A percentile compares a stretch with the other conserved stretches of the same genome.
phyloP scores from a whole-genome alignment of 2,329 filamentous ascomycete genomes.

The Fusarium agapanthi region DNA sequence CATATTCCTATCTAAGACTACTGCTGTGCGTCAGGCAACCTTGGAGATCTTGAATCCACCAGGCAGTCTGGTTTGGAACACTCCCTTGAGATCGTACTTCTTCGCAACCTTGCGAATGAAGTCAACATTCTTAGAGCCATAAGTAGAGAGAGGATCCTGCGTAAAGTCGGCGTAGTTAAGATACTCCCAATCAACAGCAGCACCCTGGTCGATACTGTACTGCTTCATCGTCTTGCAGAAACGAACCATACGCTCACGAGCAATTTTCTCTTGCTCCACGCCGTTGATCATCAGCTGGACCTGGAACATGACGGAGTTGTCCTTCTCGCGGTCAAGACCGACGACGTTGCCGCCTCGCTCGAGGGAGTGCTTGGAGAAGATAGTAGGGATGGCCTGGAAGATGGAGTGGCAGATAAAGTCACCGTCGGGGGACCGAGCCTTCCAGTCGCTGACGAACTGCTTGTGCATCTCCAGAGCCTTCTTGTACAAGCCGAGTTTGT shows the following conservation, averaged over 20 bases:
- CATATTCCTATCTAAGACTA: neutral
- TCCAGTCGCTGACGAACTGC: constrained; percentile 10
- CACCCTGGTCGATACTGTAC: neutral
- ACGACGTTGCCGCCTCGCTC: constrained; percentile 7
- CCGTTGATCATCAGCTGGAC: constrained; percentile 11
- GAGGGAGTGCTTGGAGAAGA: constrained; percentile 10
- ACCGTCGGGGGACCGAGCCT: neutral
- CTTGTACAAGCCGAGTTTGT: neutral
- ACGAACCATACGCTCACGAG: constrained; percentile 8
- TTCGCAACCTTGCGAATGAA: neutral
- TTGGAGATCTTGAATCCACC: constrained; percentile 14
- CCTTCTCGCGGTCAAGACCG: constrained; percentile 2
- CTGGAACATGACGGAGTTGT: constrained; percentile 12
- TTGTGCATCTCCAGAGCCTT: constrained; percentile 4
- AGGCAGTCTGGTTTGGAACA: neutral
- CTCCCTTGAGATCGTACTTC: neutral
- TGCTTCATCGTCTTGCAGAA: constrained; percentile 4
- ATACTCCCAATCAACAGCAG: constrained; percentile 9
- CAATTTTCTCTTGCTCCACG: constrained; percentile 6
- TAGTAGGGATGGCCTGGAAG: constrained; percentile 10
- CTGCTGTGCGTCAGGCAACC: neutral
- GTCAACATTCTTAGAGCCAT: neutral
- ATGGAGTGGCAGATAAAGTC: constrained; percentile 15
- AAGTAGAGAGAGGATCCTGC: constrained; percentile 2
- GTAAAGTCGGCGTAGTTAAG: constrained; percentile 18